phyloP scores from a whole-genome alignment of 495 filamentous ascomycete genomes.

The Halenospora varia region DNA sequence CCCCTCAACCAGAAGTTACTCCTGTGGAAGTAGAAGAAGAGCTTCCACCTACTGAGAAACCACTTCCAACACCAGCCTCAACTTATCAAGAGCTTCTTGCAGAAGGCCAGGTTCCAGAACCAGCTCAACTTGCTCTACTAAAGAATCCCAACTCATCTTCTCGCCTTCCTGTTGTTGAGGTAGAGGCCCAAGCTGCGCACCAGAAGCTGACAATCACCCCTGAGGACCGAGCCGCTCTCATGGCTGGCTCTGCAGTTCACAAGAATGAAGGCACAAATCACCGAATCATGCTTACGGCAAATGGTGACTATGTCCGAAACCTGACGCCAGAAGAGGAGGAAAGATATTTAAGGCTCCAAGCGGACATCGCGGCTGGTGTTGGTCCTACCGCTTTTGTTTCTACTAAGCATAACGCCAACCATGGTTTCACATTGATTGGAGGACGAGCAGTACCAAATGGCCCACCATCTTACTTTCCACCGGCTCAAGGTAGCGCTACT shows the following conservation, averaged over 20 bases:
- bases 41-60: constrained; percentile 25
- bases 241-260: constrained; percentile 44
- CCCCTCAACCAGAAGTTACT: constrained; percentile 26
- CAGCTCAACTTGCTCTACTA: constrained; percentile 34
- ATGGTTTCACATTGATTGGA: constrained; percentile 49
- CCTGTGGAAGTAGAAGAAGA: constrained; percentile 32
- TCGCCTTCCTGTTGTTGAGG: constrained; percentile 35
- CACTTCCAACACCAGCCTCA: constrained; percentile 31
- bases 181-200: constrained; percentile 29
- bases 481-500: constrained; percentile 26
- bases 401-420: constrained; percentile 24
- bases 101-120: constrained; percentile 18
- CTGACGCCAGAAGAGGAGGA: constrained; percentile 73
- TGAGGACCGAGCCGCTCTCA: constrained; percentile 44
- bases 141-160: constrained; percentile 13
- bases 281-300: constrained; percentile 69
- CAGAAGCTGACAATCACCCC: constrained; percentile 46
- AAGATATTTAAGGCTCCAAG: constrained; percentile 71
- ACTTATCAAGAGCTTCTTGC: constrained; percentile 33
- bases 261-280: constrained; percentile 39
- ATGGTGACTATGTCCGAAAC: constrained; percentile 72
- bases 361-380: constrained; percentile 42
- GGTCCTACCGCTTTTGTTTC: constrained; percentile 45
- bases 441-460: constrained; percentile 54
- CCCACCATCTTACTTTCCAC: constrained; percentile 47